These are phyloP conservation scores for Crithidia acanthocephali DNA, from an alignment of 208 protist genomes.

Conservation along the genomic window DNA sequence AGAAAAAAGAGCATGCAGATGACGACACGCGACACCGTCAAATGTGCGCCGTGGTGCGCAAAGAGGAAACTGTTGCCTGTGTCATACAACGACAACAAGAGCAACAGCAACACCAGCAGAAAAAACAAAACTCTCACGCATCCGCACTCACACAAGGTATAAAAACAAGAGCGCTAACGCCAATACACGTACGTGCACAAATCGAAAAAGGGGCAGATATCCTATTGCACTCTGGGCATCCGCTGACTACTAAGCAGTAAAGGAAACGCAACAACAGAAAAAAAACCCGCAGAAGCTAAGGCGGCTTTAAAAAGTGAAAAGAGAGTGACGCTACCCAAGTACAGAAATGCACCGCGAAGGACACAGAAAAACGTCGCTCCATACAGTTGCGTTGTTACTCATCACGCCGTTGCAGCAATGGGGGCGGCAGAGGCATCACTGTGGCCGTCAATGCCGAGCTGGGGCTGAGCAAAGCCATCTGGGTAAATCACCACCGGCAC, in stretches of 20 bases:
- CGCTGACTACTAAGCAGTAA: constrained; percentile 28
- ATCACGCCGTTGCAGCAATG: constrained; percentile 10
- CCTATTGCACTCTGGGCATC: neutral
- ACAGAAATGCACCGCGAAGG: too few relatives aligned
- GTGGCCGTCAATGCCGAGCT: constrained; percentile 64
- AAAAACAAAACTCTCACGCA: too few relatives aligned
- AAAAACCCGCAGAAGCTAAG: neutral
- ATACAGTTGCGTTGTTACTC: too few relatives aligned
- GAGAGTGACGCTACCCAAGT: neutral
- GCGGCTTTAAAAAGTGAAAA: neutral
- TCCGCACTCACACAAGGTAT: too few relatives aligned
- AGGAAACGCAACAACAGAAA: constrained; percentile 20
- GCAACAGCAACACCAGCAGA: too few relatives aligned
- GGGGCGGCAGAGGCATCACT: neutral
- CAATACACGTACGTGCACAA: constrained; percentile 13
- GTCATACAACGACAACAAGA: too few relatives aligned
- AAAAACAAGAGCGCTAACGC: neutral
- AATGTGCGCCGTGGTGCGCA: too few relatives aligned
- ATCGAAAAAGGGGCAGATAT: neutral
- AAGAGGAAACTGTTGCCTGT: too few relatives aligned
- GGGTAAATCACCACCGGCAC: constrained; percentile 87
- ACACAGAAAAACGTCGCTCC: too few relatives aligned
- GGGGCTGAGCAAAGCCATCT: constrained; percentile 57
- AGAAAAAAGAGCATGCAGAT: too few relatives aligned
- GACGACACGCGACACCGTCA: too few relatives aligned